phyloP scores from a whole-genome alignment of 2,329 filamentous ascomycete species.

The Dryadomyces quercus-mongolicae region DNA sequence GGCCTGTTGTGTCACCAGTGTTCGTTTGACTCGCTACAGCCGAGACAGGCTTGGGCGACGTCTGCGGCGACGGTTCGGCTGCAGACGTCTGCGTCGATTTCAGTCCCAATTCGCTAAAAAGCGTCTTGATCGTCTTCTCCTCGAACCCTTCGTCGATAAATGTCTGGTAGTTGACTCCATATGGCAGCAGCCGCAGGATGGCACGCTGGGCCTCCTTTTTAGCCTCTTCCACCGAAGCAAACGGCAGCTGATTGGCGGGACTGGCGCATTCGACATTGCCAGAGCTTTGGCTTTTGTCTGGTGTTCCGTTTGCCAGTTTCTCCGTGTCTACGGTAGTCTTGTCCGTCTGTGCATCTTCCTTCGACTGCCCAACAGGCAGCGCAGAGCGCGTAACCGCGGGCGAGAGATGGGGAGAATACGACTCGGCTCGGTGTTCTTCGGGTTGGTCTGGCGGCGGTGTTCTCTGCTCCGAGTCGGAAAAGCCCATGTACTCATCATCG shows the following conservation, averaged over 20 bases:
- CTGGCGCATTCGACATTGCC: not conserved
- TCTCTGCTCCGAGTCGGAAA: slow-evolving; percentile 6
- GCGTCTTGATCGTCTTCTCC: slow-evolving; percentile 42
- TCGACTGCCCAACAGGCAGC: not conserved
- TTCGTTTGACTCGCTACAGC: not conserved
- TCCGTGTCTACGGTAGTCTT: not conserved
- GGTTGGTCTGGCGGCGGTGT: not conserved
- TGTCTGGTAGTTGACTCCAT: slow-evolving; percentile 62
- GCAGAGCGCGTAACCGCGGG: not conserved
- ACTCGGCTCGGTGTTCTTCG: slow-evolving; percentile 3
- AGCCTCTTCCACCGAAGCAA: slow-evolving; percentile 25
- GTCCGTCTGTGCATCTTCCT: not conserved
- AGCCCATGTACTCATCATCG: slow-evolving; percentile 10
- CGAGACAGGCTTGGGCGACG: not conserved
- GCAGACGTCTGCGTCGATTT: slow-evolving; percentile 21
- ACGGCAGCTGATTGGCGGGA: slow-evolving; percentile 5
- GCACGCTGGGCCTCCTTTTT: slow-evolving; percentile 53
- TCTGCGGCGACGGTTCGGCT: not conserved
- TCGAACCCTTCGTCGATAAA: slow-evolving; percentile 65
- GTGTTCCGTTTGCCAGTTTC: not conserved
- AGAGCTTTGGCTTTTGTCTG: not conserved
- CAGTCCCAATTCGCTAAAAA: slow-evolving; percentile 60
- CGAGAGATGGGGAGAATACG: slow-evolving; percentile 11
- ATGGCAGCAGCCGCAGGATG: slow-evolving; percentile 48
- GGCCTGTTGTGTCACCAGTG: not conserved